Base-by-base conservation (phyloP, 2,329 filamentous ascomycete species). In the Botrytis porri region DNA sequence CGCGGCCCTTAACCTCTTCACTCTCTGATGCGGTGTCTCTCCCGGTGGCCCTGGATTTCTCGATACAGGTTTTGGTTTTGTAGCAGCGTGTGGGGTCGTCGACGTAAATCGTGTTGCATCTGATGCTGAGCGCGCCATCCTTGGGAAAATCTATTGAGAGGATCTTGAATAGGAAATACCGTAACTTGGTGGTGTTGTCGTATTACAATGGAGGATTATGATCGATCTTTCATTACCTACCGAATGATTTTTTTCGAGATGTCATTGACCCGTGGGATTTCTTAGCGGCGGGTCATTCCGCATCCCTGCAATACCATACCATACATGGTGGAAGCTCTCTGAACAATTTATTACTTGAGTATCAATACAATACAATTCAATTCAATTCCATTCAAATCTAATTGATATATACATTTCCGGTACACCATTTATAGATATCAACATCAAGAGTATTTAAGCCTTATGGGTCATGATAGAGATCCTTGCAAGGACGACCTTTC, bases 31-130 rank as follows among this genome's bases (percentile, higher is more conserved):
- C 37, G 81, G 80, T 70, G 81, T 82, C 75, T 82, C 81, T 72
- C 80, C 79, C 7, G 75, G 64, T 51, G 78, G 76, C 3, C 76
- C 77, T 12, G 76, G 71, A 20, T 70, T 71, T 70, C 74, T 77
- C 10, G 72, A 64, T 66, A 73, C 43, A 54, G 72, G 20, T 65
- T 75, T 73, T 48, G 86, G 82, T 81, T 92, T 92, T 77, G 89
- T 88, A 76, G 87, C 87, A 78, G 92, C 92, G 83, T 94, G 92
- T 51, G 90, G 90, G 74, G 87, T 89, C 29, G 89, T 92, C 39
- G 89, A 84, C 25, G 90, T 93, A 83, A 93, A 96, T 80, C 92
- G 90, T 79, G 93, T 96, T 77, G 93, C 93, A 82, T 95, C 93
- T 78, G 88, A 89, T 81, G 92, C 90, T 83, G 89, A 93, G 81